phyloP scores from a whole-genome alignment of 192 early-diverging fungal genomes.

The Geranomyces michiganensis region DNA sequence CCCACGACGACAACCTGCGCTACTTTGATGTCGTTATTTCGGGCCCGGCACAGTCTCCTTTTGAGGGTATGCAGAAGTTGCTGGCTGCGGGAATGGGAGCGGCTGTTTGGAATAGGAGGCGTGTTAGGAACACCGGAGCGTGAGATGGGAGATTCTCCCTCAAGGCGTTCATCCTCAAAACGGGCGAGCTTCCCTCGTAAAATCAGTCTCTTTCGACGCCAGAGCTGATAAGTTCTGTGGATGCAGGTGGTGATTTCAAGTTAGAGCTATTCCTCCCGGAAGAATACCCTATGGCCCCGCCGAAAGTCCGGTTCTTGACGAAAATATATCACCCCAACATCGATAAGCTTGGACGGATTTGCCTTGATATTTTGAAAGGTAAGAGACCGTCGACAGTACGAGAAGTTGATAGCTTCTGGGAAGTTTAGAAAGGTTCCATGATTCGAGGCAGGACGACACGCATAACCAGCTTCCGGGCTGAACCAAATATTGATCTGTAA shows the following conservation, averaged over 20 bases:
- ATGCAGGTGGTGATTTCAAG: conserved; percentile 86
- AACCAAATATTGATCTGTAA: neutral
- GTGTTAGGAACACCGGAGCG: too few species aligned
- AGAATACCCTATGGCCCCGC: conserved; percentile 97
- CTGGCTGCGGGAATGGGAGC: neutral
- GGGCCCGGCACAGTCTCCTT: conserved; percentile 91
- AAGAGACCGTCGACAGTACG: neutral
- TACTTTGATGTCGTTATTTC: conserved; percentile 96
- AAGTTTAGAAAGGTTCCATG: too few species aligned
- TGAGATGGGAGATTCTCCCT: too few species aligned
- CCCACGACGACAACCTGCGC: conserved; percentile 93
- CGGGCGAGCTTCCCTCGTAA: too few species aligned
- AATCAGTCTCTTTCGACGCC: too few species aligned
- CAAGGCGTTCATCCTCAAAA: neutral
- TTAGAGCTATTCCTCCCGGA: conserved; percentile 96
- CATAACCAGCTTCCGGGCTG: too few species aligned
- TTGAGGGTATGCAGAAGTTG: conserved; percentile 80
- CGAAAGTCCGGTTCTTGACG: conserved; percentile 95
- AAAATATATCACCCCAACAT: conserved; percentile 99
- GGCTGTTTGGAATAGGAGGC: too few species aligned
- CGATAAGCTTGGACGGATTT: conserved; percentile 97
- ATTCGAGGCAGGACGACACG: too few species aligned
- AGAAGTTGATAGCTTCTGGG: too few species aligned
- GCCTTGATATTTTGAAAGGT: conserved; percentile 98
- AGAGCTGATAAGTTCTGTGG: neutral